Percentiles rank a stretch among this genome's conserved stretches.
These are phyloP conservation scores for Babesia ovis DNA, from an alignment of 169 alveolate species.

Conservation along the genomic window DNA sequence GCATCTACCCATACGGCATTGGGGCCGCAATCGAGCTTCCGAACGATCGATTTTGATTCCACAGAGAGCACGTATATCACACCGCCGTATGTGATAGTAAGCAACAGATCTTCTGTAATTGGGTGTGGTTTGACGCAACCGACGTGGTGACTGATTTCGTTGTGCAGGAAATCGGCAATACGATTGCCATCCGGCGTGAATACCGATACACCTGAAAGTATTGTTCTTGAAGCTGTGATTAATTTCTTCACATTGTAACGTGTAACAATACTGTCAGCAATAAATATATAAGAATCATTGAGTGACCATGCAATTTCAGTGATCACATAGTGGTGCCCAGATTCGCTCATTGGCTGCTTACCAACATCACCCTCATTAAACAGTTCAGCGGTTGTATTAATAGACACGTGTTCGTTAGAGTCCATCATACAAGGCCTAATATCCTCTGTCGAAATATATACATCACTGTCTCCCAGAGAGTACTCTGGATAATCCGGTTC, in stretches of 20 bases:
- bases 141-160: conserved; percentile 41
- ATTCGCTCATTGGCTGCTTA: conserved; percentile 18
- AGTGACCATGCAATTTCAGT: conserved; percentile 45
- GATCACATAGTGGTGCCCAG: conserved; percentile 47
- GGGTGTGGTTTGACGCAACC: conserved; percentile 50
- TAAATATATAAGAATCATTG: conserved; percentile 25
- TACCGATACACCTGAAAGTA: conserved; percentile 46
- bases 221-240: conserved; percentile 41
- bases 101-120: conserved; percentile 24
- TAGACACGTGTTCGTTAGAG: not conserved
- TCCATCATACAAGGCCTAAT: conserved; percentile 7
- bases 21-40: conserved; percentile 47
- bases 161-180: conserved; percentile 44
- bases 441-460: not conserved
- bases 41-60: conserved; percentile 1
- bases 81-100: conserved; percentile 40
- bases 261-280: conserved; percentile 57
- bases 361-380: not conserved
- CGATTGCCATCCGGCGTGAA: conserved; percentile 41
- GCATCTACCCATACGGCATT: conserved; percentile 60
- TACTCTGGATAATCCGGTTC: no score
- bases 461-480: not conserved
- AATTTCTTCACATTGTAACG: conserved; percentile 38
- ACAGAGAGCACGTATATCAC: conserved; percentile 17
- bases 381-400: not conserved